Percentiles rank a stretch among this genome's conserved stretches.
phyloP scores from a whole-genome alignment of 305 asterid species.

The Caryopteris hybrid region DNA sequence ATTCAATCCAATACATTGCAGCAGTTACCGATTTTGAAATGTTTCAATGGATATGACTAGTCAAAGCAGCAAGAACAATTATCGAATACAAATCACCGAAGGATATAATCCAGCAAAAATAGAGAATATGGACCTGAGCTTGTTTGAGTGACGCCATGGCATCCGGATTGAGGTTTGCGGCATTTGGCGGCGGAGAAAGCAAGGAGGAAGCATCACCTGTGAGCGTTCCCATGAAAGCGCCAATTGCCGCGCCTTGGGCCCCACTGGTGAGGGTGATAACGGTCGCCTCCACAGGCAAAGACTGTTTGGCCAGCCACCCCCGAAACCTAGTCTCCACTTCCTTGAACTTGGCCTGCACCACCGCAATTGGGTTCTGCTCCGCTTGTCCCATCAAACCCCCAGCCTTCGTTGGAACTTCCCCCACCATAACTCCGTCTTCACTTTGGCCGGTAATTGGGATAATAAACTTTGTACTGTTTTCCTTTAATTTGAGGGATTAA shows the following conservation, averaged over 20 bases:
- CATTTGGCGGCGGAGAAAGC: constrained; percentile 52
- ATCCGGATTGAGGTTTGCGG: constrained; percentile 45
- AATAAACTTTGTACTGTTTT: too few relatives aligned
- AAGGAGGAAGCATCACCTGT: constrained; percentile 48
- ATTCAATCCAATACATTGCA: neutral
- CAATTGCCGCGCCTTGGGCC: constrained; percentile 65
- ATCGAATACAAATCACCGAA: neutral
- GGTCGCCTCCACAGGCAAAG: constrained; percentile 74
- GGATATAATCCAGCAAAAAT: neutral
- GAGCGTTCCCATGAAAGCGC: constrained; percentile 71
- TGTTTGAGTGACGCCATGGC: constrained; percentile 68
- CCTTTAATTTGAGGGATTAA: neutral
- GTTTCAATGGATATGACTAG: neutral
- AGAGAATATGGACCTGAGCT: constrained; percentile 47
- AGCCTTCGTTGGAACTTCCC: constrained; percentile 25
- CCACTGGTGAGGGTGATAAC: constrained; percentile 64
- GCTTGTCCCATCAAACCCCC: constrained; percentile 16
- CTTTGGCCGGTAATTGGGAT: too few relatives aligned
- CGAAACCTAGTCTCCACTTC: constrained; percentile 49
- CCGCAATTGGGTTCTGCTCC: constrained; percentile 54
- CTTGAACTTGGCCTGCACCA: constrained; percentile 52
- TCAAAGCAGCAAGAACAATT: neutral
- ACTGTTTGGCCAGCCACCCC: constrained; percentile 67
- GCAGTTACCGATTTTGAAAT: neutral
- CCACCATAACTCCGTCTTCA: constrained; percentile 37